These are phyloP conservation scores for Anethum foeniculum DNA, from an alignment of 140 eudicot species.

Conservation along the genomic window DNA sequence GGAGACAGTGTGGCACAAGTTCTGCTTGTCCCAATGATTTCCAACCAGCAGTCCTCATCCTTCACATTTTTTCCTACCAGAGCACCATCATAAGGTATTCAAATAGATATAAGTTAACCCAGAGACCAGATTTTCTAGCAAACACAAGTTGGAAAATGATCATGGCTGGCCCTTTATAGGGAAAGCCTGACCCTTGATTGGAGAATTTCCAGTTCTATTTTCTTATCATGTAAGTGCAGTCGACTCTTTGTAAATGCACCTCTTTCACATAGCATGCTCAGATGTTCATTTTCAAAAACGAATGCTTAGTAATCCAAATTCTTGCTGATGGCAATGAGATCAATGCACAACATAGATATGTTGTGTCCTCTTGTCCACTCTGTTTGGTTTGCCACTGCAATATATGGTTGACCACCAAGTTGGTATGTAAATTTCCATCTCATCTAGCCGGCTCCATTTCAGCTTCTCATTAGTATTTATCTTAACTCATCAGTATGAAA, in stretches of 20 bases:
- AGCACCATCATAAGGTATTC: too few species aligned
- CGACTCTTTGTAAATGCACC: neutral
- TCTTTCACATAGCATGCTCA: neutral
- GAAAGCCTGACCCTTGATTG: neutral
- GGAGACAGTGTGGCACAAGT: neutral
- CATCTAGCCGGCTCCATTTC: too few species aligned
- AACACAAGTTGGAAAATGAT: neutral
- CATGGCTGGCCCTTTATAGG: neutral
- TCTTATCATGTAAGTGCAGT: neutral
- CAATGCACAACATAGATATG: neutral
- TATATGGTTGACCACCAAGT: neutral
- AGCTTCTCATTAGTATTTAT: neutral
- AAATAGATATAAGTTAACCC: too few species aligned
- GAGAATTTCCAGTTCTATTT: neutral
- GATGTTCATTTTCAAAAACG: neutral
- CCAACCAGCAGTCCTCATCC: neutral
- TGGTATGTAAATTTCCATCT: neutral
- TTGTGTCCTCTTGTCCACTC: neutral
- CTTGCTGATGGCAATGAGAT: neutral
- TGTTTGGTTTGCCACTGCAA: neutral
- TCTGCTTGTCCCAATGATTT: neutral
- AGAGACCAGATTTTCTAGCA: neutral
- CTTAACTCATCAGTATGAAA: neutral
- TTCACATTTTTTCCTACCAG: too few species aligned
- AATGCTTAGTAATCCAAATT: neutral